Percentiles rank a stretch among this genome's conserved stretches.
phyloP scores from a whole-genome alignment of 2,329 filamentous ascomycete species.

The Aspergillus sp. region DNA sequence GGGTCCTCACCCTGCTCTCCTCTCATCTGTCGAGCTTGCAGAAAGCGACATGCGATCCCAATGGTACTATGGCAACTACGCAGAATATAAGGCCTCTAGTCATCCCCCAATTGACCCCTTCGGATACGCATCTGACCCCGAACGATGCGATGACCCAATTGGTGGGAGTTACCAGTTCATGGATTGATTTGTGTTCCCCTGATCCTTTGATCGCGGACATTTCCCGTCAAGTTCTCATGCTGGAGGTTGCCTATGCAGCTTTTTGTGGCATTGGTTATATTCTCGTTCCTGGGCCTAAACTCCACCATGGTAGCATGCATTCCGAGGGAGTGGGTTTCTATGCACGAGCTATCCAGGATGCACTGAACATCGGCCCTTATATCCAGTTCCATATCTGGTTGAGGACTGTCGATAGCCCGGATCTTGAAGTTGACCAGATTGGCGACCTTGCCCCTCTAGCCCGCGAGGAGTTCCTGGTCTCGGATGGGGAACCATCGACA shows the following conservation, averaged over 20 bases:
- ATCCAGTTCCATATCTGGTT: slow-evolving; percentile 76
- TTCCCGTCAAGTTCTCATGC: slow-evolving; percentile 81
- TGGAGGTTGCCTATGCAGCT: slow-evolving; percentile 90
- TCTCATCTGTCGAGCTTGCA: slow-evolving; percentile 46
- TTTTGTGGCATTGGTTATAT: slow-evolving; percentile 88
- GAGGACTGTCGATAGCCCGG: slow-evolving; percentile 74
- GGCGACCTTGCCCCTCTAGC: slow-evolving; percentile 41
- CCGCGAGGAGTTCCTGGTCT: slow-evolving; percentile 33
- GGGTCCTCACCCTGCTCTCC: slow-evolving; percentile 51
- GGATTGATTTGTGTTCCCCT: slow-evolving; percentile 83
- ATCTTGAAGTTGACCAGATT: slow-evolving; percentile 45
- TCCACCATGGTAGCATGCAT: slow-evolving; percentile 51
- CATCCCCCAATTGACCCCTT: slow-evolving; percentile 37
- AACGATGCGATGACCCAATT: slow-evolving; percentile 77
- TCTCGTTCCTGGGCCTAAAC: slow-evolving; percentile 71
- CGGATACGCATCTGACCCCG: slow-evolving; percentile 63
- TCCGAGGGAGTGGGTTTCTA: slow-evolving; percentile 63
- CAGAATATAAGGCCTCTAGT: slow-evolving; percentile 35
- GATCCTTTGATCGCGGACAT: slow-evolving; percentile 80
- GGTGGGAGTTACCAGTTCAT: slow-evolving; percentile 76
- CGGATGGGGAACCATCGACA: slow-evolving; percentile 29
- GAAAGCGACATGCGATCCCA: slow-evolving; percentile 25
- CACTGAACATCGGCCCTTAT: slow-evolving; percentile 67
- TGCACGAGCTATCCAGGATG: slow-evolving; percentile 77
- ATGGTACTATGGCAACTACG: slow-evolving; percentile 35